Conservation (phyloP, 495 filamentous ascomycete species). For the Jackrogersella multiformis region DNA sequence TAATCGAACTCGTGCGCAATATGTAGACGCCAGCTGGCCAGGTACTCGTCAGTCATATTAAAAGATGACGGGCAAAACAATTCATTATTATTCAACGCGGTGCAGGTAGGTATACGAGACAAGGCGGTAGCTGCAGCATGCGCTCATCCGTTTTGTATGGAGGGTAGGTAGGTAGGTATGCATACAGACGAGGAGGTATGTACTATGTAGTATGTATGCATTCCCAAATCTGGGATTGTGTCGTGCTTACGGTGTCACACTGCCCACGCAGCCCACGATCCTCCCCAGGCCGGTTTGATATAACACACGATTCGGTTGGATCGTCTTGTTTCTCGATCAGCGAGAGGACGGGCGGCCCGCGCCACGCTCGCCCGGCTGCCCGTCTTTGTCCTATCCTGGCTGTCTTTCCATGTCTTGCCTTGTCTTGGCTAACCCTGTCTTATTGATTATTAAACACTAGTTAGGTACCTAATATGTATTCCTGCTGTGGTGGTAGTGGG, state of each 20-base stretch:
- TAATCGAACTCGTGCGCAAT: background rate
- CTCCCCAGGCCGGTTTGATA: conserved; percentile 34
- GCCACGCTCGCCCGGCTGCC: conserved; percentile 24
- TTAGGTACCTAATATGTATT: background rate
- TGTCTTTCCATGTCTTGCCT: too few relatives aligned
- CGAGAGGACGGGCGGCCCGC: conserved; percentile 30
- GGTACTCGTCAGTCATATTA: conserved; percentile 24
- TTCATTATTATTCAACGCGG: conserved; percentile 30
- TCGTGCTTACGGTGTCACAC: conserved; percentile 43
- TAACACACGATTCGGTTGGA: conserved; percentile 35
- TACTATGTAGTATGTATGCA: too few relatives aligned
- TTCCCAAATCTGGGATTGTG: conserved; percentile 44
- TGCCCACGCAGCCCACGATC: conserved; percentile 26
- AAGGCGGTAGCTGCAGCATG: conserved; percentile 38
- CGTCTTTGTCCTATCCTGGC: too few relatives aligned
- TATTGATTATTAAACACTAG: conserved; percentile 36
- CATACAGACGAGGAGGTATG: too few relatives aligned
- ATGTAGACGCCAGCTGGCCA: conserved; percentile 14
- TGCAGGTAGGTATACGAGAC: conserved; percentile 41
- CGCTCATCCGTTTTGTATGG: conserved; percentile 39
- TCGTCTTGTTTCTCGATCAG: conserved; percentile 25
- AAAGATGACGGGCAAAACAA: conserved; percentile 27
- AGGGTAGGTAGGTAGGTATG: too few relatives aligned
- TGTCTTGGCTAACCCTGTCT: too few relatives aligned
- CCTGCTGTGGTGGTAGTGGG: conserved; percentile 2